Base-by-base conservation (phyloP, 1,139 yeast genomes). In the Nakaseomyces nivariensis region DNA sequence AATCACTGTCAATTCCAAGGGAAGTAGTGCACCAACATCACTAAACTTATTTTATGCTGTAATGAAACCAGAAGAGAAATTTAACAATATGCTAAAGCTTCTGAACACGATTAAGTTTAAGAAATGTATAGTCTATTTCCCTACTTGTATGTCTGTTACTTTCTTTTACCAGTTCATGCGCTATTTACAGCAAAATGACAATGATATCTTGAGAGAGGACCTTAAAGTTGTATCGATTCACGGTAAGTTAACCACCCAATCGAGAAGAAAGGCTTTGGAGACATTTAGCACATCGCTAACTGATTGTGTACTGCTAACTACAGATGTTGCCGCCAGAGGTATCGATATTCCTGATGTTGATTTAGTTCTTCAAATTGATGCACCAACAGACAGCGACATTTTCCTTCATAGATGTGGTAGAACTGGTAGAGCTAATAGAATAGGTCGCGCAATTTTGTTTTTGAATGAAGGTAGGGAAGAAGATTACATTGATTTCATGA, bases 291-390 rank as follows among this genome's bases (percentile, higher is more conserved):
- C 73, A 5, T 58, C 68, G 34, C 60, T 72, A 26, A 61, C 67
- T 4, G 81, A 79, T 55, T 72, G 81, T n/a, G 78, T 89, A 0
- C 67, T 90, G 25, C 71, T 90, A 69, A 82, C 92, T 4, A 85
- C 94, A 0, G 94, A 85, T 70, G 90, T 85, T 26, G 96, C 97
- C 1, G 96, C 96, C 0, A 75, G 97, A 66, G 97, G 97, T 42
- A 79, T 90, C 33, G 97, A 90, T 70, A 81, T 89, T 33, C 95
- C 96, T 1, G 92, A 88, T 52, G 96, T 89, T 13, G 97, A 90
- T 61, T 69, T 89, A 38, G 96, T 89, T 4, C 71, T 89, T 8
- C 97, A 89, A 63, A 58, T 88, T 38, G 96, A 89, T 56, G 95
- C 97, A 3, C 97, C 97, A 0, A 84, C 90, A 0, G 95, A 87